phyloP scores from a whole-genome alignment of 2,329 filamentous ascomycete genomes.

The Nectriaceae sp. region DNA sequence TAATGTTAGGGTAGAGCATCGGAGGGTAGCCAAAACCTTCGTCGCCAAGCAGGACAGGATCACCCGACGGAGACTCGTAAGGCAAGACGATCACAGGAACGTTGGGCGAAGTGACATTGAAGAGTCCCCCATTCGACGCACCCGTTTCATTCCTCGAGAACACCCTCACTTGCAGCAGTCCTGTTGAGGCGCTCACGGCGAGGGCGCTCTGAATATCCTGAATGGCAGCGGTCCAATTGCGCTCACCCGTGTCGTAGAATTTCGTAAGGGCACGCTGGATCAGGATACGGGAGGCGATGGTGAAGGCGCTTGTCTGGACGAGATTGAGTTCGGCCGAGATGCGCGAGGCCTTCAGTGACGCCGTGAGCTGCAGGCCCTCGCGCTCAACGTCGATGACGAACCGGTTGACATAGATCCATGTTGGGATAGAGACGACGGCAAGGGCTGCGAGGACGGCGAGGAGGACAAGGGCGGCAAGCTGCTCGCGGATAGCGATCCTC shows the following conservation, averaged over 20 bases:
- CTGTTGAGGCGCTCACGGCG: slow-evolving; percentile 55
- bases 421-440: slow-evolving; percentile 77
- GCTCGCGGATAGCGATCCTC: slow-evolving; percentile 85
- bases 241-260: slow-evolving; percentile 51
- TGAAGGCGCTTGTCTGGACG: slow-evolving; percentile 72
- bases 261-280: slow-evolving; percentile 54
- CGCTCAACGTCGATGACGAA: slow-evolving; percentile 56
- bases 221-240: slow-evolving; percentile 62
- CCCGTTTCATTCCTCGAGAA: slow-evolving; percentile 70
- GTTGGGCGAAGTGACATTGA: slow-evolving; percentile 62
- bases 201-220: slow-evolving; percentile 74
- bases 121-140: slow-evolving; percentile 49
- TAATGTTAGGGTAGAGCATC: slow-evolving; percentile 76
- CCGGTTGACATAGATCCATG: slow-evolving; percentile 60
- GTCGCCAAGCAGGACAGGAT: slow-evolving; percentile 62
- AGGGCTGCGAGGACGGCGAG: slow-evolving; percentile 73
- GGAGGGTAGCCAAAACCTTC: slow-evolving; percentile 68
- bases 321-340: slow-evolving; percentile 78
- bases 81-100: slow-evolving; percentile 61
- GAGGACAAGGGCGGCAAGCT: slow-evolving; percentile 80
- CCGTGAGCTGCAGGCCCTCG: slow-evolving; percentile 72
- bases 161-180: slow-evolving; percentile 71
- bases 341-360: slow-evolving; percentile 83
- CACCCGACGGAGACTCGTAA: slow-evolving; percentile 58
- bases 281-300: slow-evolving; percentile 68